Base-by-base conservation (phyloP, 495 filamentous ascomycete genomes). In the Cudoniella acicularis region DNA sequence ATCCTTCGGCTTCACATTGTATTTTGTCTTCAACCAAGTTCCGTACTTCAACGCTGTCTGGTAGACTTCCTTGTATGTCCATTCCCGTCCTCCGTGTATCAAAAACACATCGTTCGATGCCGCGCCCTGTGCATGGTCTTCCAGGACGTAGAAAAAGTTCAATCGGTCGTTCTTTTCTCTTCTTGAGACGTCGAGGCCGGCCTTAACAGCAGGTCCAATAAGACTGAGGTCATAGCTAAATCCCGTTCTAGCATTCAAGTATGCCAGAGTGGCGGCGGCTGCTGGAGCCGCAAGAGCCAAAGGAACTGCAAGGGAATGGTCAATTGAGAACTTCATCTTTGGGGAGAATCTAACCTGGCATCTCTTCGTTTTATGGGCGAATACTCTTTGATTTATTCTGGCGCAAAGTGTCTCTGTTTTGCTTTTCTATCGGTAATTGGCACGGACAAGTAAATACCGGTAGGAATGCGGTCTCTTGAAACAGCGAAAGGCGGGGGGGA, bases 61-160 rank as follows among this genome's bases (percentile, higher is more conserved):
- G 69, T 98, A 96, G 1, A 84, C 78, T 64, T 96, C 81, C n/a
- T 82, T 83, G 72, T 87, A 96, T 1, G 89, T 91, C 83, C 90
- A 96, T 49, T 76, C 72, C 55, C 76, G 80, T 57, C 90, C 88
- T 62, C 93, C 77, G 67, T 88, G 92, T 46, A 91, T 80, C 23
- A 98, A 75, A 60, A 88, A 92, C 10, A 77, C 64, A 1, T 77
- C 74, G 63, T 85, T 73, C 11, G 76, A 81, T 0, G 79, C 80
- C 20, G 78, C 75, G 36, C 79, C 68, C 20, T 79, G 76, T 4
- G 92, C 92, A 25, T 80, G 72, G 30, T 76, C 66, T 66, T 98
- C 94, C 41, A 98, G 77, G 17, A 73, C 60, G 72, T 97, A 96
- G 75, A 97, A 98, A 42, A 83, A 69, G 66, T 86, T 96, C 55